These are phyloP conservation scores for Gyrodon lividus DNA, from an alignment of 768 basidiomycete species.

Conservation along the genomic window DNA sequence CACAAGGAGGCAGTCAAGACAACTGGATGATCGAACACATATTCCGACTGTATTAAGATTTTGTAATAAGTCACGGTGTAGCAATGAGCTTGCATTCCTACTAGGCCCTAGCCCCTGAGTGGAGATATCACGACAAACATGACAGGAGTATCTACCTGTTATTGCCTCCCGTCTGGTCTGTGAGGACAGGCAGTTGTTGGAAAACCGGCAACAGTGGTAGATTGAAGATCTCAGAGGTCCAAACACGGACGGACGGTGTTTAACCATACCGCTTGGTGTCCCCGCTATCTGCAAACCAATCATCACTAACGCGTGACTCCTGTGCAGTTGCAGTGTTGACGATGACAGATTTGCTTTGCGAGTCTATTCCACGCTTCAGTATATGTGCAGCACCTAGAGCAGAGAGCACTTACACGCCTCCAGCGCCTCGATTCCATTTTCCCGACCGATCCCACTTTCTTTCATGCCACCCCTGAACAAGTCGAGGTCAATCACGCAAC, in stretches of 20 bases:
- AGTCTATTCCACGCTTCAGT: conserved; percentile 46
- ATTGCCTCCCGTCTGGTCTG: no score
- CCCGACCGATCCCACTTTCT: conserved; percentile 82
- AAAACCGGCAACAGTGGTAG: no score
- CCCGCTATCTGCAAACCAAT: conserved; percentile 71
- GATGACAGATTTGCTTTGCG: conserved; percentile 81
- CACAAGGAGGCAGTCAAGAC: conserved; percentile 58
- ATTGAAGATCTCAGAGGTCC: no score
- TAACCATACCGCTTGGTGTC: conserved; percentile 65
- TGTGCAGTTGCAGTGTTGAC: conserved; percentile 66
- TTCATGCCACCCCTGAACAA: conserved; percentile 82
- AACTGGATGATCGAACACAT: conserved; percentile 31
- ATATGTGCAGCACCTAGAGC: not conserved
- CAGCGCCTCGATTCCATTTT: conserved; percentile 82
- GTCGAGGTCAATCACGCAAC: not conserved
- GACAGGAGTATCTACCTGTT: no score
- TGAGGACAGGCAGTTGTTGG: no score
- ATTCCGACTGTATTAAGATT: not conserved
- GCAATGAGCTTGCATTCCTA: conserved; percentile 16
- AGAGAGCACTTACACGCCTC: conserved; percentile 58
- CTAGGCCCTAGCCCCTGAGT: not conserved
- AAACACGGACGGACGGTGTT: conserved; percentile 9
- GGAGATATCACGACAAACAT: conserved; percentile 1
- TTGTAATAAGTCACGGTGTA: conserved; percentile 5
- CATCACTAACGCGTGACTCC: conserved; percentile 59